Base-by-base conservation (phyloP, 345 rosid genomes). In the Eucalyptus curtisii region DNA sequence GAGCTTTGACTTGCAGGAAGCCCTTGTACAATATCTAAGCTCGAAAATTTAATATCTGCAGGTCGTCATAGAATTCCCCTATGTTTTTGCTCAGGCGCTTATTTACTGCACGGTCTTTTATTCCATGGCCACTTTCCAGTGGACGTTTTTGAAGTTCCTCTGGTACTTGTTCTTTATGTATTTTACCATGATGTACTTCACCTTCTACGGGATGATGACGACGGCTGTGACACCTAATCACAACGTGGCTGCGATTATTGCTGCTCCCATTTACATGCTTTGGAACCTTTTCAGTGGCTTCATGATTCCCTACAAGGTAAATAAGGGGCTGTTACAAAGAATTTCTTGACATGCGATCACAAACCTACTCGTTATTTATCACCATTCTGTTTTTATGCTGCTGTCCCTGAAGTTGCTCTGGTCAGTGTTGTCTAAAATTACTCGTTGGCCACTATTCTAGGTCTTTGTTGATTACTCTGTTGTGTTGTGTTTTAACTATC, bases 271-370 rank as follows among this genome's bases (percentile, higher is more conserved):
- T 91, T 97, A 98, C 89, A 98, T 97, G 99, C 96, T 97, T n/a
- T 98, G 99, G 99, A 97, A 98, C 94, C 97, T 98, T 92, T 98
- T 98, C 93, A 95, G 99, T 6, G 98, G 99, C 90, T 98, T 97
- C 89, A 96, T 96, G 99, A 98, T 98, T 91, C 94, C 99, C 49
- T 94, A 93, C 93, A 94, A 97, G 98, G 99, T 98, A 96, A 93
- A 7, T 42, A 30, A 42, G 15, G 86, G 61, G 30, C 81, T 85
- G 52, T 53, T 17, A 44, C 88, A 37, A 76, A 76, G 27, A 76
- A 76, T 76, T 37, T 37, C 47, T 37, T 76, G 82, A 37, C 44
- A 33, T 71, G 24, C 25, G 7, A 37, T 37, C 17, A 6, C 59
- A 55, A n/a, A 86, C 53, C 87, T 85, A 45, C 12, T 52, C 17